A percentile compares a stretch with the other conserved stretches of the same genome.
Conservation (phyloP, 108 stramenopile genomes). For the Nitzschia palea region DNA sequence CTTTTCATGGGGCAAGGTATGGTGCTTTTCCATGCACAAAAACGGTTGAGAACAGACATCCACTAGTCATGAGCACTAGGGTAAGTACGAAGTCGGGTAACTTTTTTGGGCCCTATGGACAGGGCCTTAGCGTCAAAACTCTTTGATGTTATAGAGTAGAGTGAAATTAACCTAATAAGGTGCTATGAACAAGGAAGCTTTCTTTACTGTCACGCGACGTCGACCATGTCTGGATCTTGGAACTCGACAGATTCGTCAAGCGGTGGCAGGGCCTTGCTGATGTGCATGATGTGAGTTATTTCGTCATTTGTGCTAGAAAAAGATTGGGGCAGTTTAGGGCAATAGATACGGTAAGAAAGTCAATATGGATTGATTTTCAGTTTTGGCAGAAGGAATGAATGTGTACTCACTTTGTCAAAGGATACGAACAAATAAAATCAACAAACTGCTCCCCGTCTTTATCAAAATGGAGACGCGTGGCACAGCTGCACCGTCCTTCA, state of each 20-base stretch:
- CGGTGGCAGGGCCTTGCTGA: conserved; percentile 56
- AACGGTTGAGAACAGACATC: no score
- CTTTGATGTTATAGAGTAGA: not conserved
- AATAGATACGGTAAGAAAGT: no score
- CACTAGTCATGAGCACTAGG: no score
- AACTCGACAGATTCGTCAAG: conserved; percentile 16
- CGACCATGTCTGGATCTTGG: conserved; percentile 9
- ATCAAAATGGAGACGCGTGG: conserved; percentile 69
- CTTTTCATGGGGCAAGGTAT: no score
- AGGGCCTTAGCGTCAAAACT: no score
- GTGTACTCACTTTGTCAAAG: conserved; percentile 70
- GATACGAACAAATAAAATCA: conserved; percentile 81
- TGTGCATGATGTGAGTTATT: conserved; percentile 68
- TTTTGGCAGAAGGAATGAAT: not conserved
- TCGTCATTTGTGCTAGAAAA: conserved; percentile 53
- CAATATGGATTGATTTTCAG: not conserved
- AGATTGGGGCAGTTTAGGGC: not conserved
- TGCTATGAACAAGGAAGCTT: no score
- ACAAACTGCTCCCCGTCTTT: conserved; percentile 72
- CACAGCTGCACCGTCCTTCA: conserved; percentile 50
- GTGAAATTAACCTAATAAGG: not conserved
- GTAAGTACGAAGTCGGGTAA: no score
- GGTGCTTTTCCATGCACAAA: no score
- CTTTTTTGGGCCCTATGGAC: no score
- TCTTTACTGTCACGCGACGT: not conserved